Evolutionary conservation across 2,329 filamentous ascomycete genomes (phyloP).

Genomic region (Chaetomium globosum): DNA sequence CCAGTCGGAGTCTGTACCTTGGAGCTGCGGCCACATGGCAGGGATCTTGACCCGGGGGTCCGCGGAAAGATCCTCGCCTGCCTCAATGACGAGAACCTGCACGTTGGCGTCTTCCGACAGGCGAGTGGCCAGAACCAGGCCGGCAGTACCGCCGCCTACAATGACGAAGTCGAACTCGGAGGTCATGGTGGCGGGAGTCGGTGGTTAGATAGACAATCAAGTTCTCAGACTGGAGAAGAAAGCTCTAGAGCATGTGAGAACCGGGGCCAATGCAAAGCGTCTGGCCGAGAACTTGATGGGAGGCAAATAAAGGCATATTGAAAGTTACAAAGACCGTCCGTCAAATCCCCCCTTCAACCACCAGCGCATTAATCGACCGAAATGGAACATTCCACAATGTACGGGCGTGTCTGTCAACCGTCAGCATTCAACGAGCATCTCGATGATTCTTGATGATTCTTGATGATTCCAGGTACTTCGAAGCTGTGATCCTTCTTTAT

Average conservation of each 20-base stretch:
- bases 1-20: constrained; percentile 45
- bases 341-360: not conserved
- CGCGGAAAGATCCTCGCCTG: constrained; percentile 40
- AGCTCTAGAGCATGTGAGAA: not conserved
- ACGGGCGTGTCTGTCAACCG: not conserved
- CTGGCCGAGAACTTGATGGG: not conserved
- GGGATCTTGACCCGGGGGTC: constrained; percentile 44
- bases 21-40: constrained; percentile 42
- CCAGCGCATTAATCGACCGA: not conserved
- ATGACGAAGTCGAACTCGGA: constrained; percentile 47
- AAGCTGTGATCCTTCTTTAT: not conserved
- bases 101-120: constrained; percentile 45
- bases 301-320: not conserved
- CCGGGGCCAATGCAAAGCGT: not conserved
- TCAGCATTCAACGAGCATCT: not conserved
- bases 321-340: not conserved
- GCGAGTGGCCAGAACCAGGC: constrained; percentile 50
- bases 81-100: constrained; percentile 46
- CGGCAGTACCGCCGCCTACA: constrained; percentile 39
- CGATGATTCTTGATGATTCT: constrained; percentile 4
- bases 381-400: not conserved
- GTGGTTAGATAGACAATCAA: not conserved
- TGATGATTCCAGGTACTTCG: constrained; percentile 1
- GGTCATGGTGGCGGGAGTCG: constrained; percentile 8
- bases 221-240: not conserved